Conservation (phyloP, 1,284 basidiomycete genomes). For the Austroboletus niveus region DNA sequence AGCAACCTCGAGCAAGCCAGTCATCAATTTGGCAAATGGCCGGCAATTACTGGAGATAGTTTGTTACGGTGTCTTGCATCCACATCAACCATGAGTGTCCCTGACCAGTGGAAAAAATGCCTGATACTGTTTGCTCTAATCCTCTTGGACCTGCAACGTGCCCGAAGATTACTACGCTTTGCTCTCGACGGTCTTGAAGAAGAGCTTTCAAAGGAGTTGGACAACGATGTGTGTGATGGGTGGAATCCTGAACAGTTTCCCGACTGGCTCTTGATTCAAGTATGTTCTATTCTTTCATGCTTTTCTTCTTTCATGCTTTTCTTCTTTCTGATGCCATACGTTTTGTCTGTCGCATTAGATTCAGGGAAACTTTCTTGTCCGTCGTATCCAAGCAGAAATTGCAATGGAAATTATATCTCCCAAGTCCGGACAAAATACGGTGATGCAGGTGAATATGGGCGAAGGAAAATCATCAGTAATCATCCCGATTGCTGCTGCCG, state of each 20-base stretch:
- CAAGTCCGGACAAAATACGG: slow-evolving; percentile 31
- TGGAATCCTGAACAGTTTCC: slow-evolving; percentile 18
- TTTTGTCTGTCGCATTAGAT: slow-evolving; percentile 31
- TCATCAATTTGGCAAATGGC: slow-evolving; percentile 12
- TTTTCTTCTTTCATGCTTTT: not conserved
- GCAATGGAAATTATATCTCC: slow-evolving; percentile 49
- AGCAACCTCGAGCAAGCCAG: not conserved
- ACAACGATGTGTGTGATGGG: slow-evolving; percentile 20
- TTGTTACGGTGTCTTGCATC: slow-evolving; percentile 26
- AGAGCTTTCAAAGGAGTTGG: not conserved
- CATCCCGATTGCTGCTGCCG: slow-evolving; percentile 41
- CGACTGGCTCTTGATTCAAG: slow-evolving; percentile 50
- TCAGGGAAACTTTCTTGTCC: slow-evolving; percentile 40
- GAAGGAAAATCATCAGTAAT: slow-evolving; percentile 59
- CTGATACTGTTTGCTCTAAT: slow-evolving; percentile 28
- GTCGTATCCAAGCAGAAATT: slow-evolving; percentile 41
- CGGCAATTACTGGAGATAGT: slow-evolving; percentile 21
- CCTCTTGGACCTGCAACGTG: slow-evolving; percentile 32
- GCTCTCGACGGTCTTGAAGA: not conserved
- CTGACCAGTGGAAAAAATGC: slow-evolving; percentile 25
- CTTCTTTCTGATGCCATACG: not conserved
- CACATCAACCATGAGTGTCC: not conserved
- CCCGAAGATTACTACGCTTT: not conserved
- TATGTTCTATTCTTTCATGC: slow-evolving; percentile 7
- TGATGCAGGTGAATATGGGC: slow-evolving; percentile 55